These are phyloP conservation scores for Podaxis sp. DNA, from an alignment of 768 basidiomycete species.

Conservation along the genomic window DNA sequence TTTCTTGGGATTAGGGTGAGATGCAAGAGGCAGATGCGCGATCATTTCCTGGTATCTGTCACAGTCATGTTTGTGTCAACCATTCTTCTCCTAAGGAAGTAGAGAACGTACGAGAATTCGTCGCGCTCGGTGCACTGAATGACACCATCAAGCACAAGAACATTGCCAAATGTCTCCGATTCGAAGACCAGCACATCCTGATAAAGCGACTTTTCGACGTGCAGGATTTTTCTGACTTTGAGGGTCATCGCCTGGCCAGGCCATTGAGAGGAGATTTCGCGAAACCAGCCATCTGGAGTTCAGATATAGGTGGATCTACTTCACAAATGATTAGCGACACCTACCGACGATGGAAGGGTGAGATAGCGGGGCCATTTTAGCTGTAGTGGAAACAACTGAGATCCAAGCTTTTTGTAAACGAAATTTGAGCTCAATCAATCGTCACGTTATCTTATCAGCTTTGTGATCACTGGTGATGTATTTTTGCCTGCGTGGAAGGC, in stretches of 20 bases:
- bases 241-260: constrained; percentile 97
- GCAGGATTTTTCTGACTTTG: constrained; percentile 93
- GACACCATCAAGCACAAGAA: constrained; percentile 91
- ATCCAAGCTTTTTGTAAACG: neutral
- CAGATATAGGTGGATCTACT: neutral
- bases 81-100: no score
- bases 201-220: constrained; percentile 89
- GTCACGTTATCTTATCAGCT: constrained; percentile 13
- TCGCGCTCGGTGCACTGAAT: constrained; percentile 98
- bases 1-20: constrained; percentile 93
- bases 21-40: constrained; percentile 92
- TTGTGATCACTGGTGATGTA: neutral
- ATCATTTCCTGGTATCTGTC: constrained; percentile 98
- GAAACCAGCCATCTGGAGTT: constrained; percentile 85
- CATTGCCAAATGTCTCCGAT: constrained; percentile 96
- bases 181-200: constrained; percentile 98
- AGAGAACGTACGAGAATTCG: constrained; percentile 83
- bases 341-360: constrained; percentile 58
- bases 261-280: constrained; percentile 94
- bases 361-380: constrained; percentile 51
- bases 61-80: neutral
- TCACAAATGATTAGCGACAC: constrained; percentile 3
- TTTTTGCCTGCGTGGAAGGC: no score
- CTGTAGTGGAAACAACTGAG: neutral
- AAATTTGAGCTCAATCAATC: constrained; percentile 1